Base-by-base conservation (phyloP, 2,329 filamentous ascomycete species). In the Alternaria ventricosa region DNA sequence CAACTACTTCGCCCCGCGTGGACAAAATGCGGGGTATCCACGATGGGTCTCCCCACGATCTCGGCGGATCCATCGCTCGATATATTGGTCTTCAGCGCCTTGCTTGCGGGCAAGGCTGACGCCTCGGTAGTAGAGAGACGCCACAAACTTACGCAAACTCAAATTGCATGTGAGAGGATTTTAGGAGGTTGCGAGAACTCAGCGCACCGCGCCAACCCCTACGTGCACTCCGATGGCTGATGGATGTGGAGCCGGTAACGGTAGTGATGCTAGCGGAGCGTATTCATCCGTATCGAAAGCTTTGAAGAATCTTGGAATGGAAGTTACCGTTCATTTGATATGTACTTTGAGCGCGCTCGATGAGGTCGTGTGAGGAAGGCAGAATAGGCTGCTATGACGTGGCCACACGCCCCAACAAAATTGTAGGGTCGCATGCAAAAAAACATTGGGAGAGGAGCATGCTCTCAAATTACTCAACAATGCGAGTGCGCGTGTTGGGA, bases 21-120 rank as follows among this genome's bases (percentile, higher is more conserved):
- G 44, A 23, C 47, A 60, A 55, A 67, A 67, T 54, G 66, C 64
- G 66, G 66, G 64, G 66, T 67, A 69, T 57, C 22, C 30, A 54
- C 33, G 59, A 55, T 33, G 28, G 20, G 18, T 20, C 53, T 61
- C 57, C 44, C 61, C 58, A 64, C 28, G 23, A 50, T 55, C 25
- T 41, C 33, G 47, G 50, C 30, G 45, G 45, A 36, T 23, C 20
- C 33, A 53, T 45, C 22, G 30, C 18, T 5, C 18, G 20, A 46
- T 27, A n/a, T n/a, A 43, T 23, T 49, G 23, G 8, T 28, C 9
- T 44, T 47, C 25, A 27, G 36, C 41, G 43, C 15, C 30, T 54
- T 18, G 18, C 25, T 33, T 41, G 36, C 36, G n/a, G 20, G 9
- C 13, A 18, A 47, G 25, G 8, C 8, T 43, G 20, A 27, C 25